These are phyloP conservation scores for Lotmaria passim DNA, from an alignment of 208 protist genomes.

Conservation along the genomic window DNA sequence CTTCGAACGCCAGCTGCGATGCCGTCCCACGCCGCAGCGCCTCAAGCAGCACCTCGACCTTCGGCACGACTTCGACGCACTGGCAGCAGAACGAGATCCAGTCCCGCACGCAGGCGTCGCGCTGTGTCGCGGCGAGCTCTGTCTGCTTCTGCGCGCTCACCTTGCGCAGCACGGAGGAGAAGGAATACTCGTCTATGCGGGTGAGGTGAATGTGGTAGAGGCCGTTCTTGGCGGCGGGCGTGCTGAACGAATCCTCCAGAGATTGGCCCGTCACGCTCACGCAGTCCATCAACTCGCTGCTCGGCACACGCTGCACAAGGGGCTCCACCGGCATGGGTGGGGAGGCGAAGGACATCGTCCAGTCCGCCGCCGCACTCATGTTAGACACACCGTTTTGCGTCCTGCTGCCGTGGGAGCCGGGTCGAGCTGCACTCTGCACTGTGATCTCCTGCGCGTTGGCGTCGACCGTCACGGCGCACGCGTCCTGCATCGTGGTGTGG, in stretches of 20 bases:
- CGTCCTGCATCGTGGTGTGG: slow-evolving; percentile 17
- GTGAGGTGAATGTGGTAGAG: slow-evolving; percentile 24
- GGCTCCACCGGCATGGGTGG: not conserved
- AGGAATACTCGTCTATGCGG: slow-evolving; percentile 33
- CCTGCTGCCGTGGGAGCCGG: not conserved
- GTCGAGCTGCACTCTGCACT: slow-evolving; percentile 11
- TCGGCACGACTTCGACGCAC: slow-evolving; percentile 37
- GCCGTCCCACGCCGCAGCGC: slow-evolving; percentile 32
- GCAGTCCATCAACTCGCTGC: slow-evolving; percentile 28
- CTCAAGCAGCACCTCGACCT: slow-evolving; percentile 31
- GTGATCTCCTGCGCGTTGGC: slow-evolving; percentile 6
- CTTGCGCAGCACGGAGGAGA: slow-evolving; percentile 19
- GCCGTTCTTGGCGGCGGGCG: slow-evolving; percentile 2
- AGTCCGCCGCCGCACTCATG: not conserved
- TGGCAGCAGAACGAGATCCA: slow-evolving; percentile 48
- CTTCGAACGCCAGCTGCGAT: slow-evolving; percentile 15
- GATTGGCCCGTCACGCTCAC: slow-evolving; percentile 11
- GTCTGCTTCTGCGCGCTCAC: not conserved
- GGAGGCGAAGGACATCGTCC: slow-evolving; percentile 17
- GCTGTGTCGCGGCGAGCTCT: not conserved
- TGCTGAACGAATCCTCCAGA: not conserved
- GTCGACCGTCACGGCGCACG: slow-evolving; percentile 26
- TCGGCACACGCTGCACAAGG: slow-evolving; percentile 10
- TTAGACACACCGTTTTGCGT: not conserved
- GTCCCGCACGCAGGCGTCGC: slow-evolving; percentile 31